Evolutionary conservation across 805 yeast genomes (phyloP).

Genomic region (Pichia nakasei): DNA sequence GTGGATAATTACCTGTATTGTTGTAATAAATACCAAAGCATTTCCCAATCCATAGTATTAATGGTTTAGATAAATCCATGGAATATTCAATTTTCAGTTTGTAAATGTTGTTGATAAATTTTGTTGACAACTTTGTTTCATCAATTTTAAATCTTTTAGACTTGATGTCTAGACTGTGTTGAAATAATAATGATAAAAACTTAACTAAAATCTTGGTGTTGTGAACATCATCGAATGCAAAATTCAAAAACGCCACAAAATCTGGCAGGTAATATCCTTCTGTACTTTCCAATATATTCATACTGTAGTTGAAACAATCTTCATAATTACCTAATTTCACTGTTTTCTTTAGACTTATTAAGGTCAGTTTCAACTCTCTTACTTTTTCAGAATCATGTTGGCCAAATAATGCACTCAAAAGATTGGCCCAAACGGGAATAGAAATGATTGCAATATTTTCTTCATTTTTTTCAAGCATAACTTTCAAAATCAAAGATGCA

Average conservation of each 20-base stretch:
- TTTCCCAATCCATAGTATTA: conserved; percentile 27
- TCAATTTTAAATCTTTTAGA: background rate
- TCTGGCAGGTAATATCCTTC: background rate
- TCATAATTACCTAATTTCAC: background rate
- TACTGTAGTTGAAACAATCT: background rate
- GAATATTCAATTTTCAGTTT: conserved; percentile 11
- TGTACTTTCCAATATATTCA: background rate
- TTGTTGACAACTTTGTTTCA: background rate
- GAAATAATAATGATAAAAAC: conserved; percentile 3
- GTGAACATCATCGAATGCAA: background rate
- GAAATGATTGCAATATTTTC: background rate
- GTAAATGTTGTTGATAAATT: conserved; percentile 15
- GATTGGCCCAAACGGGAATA: background rate
- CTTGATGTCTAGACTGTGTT: background rate
- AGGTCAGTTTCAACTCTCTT: background rate
- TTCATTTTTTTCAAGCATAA: conserved; percentile 8
- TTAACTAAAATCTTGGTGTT: background rate
- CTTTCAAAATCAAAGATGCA: conserved; percentile 19
- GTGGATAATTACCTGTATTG: conserved; percentile 18
- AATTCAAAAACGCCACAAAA: background rate
- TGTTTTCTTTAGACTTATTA: background rate
- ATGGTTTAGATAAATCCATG: conserved; percentile 6
- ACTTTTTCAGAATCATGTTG: background rate
- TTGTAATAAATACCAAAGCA: conserved; percentile 24
- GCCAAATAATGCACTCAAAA: background rate